These are phyloP conservation scores for Ilyonectria robusta DNA, from an alignment of 2,329 filamentous ascomycete species.

Conservation along the genomic window DNA sequence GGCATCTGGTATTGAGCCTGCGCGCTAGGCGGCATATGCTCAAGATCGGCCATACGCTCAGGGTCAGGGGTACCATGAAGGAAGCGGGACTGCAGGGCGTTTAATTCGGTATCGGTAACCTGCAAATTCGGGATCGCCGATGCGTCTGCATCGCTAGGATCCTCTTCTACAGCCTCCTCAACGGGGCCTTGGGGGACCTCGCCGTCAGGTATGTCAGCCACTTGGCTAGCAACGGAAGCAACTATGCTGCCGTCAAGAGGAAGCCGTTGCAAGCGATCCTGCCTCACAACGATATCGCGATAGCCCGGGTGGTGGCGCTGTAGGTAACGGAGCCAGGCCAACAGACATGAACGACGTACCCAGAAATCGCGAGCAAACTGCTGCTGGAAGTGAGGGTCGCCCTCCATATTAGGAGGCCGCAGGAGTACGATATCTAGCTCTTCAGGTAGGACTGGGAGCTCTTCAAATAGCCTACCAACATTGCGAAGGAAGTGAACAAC, in stretches of 20 bases:
- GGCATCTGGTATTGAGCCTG: conserved; percentile 1
- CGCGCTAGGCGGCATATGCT: conserved; percentile 8
- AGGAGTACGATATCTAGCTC: neutral
- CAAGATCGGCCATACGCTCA: conserved; percentile 10
- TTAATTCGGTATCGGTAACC: conserved; percentile 12
- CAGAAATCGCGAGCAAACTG: neutral
- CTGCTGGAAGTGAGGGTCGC: neutral
- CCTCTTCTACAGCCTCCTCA: conserved; percentile 8
- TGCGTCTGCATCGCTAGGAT: neutral
- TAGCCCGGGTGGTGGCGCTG: neutral
- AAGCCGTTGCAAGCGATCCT: conserved; percentile 13
- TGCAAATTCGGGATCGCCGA: conserved; percentile 12
- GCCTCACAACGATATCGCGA: conserved; percentile 1
- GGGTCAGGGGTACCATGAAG: conserved; percentile 14
- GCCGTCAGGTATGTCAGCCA: conserved; percentile 15
- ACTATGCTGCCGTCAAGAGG: neutral
- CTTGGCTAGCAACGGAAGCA: neutral
- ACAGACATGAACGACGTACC: neutral
- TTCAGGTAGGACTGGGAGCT: too few relatives aligned
- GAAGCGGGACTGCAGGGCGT: conserved; percentile 11
- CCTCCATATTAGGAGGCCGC: conserved; percentile 3
- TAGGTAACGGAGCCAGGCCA: neutral
- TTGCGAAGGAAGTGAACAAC: neutral
- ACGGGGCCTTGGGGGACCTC: neutral
- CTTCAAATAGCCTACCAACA: too few relatives aligned